Percentiles rank a stretch among this genome's conserved stretches.
phyloP scores from a whole-genome alignment of 169 alveolate genomes.

The Ophryocystis elektroscirrha region DNA sequence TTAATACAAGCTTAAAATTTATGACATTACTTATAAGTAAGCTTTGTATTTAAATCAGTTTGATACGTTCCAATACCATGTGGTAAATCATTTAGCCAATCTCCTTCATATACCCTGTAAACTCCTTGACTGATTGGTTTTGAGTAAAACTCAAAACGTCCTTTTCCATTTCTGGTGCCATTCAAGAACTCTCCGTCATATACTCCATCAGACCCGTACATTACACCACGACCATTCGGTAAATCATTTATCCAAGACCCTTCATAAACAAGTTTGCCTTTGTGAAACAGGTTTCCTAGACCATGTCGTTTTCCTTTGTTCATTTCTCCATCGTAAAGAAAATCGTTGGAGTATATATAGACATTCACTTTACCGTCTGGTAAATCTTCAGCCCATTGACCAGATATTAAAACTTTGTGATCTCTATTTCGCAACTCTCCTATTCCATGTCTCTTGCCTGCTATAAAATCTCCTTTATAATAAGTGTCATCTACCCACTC shows the following conservation, averaged over 20 bases:
- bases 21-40: no score
- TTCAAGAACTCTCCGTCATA: conserved; percentile 3
- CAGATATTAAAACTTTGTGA: neutral
- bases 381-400: neutral
- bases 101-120: conserved; percentile 3
- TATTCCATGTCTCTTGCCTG: neutral
- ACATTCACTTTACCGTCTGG: neutral
- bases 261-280: neutral
- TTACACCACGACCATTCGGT: conserved; percentile 5
- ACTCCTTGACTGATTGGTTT: neutral
- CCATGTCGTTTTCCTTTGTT: neutral
- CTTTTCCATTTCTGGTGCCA: conserved; percentile 6
- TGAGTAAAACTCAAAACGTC: neutral
- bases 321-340: neutral
- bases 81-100: conserved; percentile 5
- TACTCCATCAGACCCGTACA: neutral
- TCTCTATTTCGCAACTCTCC: neutral
- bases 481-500: neutral
- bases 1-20: no score
- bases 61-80: conserved; percentile 5
- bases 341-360: neutral
- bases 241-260: conserved; percentile 4
- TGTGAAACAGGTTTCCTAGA: neutral
- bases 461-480: neutral
- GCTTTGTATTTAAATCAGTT: no score